phyloP scores from a whole-genome alignment of 2,329 filamentous ascomycete species.

The Colletotrichum chrysophilum region DNA sequence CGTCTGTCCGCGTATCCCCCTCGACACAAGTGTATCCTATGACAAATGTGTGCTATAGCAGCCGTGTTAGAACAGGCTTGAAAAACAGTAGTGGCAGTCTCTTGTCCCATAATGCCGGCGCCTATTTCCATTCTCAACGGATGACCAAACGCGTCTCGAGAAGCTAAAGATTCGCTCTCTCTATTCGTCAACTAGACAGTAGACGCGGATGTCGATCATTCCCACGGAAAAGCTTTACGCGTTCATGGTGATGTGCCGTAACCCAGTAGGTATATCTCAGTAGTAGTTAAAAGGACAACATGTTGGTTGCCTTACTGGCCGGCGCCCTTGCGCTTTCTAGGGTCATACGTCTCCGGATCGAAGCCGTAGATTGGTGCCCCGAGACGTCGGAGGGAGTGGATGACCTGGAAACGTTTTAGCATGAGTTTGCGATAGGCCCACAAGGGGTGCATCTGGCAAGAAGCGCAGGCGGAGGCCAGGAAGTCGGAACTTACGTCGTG shows the following conservation, averaged over 20 bases:
- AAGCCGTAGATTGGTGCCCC: constrained; percentile 65
- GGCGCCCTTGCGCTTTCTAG: constrained; percentile 22
- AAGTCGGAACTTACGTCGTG: constrained; percentile 56
- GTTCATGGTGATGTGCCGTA: background rate
- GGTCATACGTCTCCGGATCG: constrained; percentile 45
- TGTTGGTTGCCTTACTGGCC: background rate
- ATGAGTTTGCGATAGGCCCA: background rate
- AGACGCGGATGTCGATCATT: background rate
- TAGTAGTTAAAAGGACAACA: background rate
- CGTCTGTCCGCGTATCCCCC: background rate
- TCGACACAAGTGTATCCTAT: background rate
- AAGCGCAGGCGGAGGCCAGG: background rate
- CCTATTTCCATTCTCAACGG: background rate
- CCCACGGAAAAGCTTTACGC: background rate
- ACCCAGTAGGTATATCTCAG: background rate
- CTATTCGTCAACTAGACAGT: background rate
- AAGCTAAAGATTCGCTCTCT: background rate
- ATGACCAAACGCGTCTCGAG: background rate
- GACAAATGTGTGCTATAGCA: background rate
- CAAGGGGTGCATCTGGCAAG: background rate
- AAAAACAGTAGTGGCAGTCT: background rate
- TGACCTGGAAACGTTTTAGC: constrained; percentile 47
- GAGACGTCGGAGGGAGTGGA: constrained; percentile 52
- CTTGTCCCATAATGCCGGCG: background rate
- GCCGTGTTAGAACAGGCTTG: background rate